phyloP scores from a whole-genome alignment of 202 grass and related monocot species.

The Musa balbisiana region DNA sequence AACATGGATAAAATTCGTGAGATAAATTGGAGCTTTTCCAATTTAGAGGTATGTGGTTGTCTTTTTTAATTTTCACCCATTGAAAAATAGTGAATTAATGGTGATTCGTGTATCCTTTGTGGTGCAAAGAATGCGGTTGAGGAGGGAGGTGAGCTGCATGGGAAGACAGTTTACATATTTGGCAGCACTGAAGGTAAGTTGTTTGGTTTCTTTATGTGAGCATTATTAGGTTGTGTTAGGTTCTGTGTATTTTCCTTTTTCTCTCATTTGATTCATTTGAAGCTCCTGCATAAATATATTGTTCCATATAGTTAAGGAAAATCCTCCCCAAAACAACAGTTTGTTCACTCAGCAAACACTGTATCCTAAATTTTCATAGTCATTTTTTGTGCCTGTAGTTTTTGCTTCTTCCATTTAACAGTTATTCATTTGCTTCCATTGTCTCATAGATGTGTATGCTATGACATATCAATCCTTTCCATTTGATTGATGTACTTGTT shows the following conservation, averaged over 20 bases:
- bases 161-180: slow-evolving; percentile 76
- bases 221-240: too few species aligned
- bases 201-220: neutral
- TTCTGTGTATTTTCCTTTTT: neutral
- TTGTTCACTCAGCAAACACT: too few species aligned
- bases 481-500: slow-evolving; percentile 23
- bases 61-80: neutral
- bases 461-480: neutral
- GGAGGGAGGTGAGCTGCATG: slow-evolving; percentile 62
- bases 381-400: neutral
- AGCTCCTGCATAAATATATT: too few species aligned
- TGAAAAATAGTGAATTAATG: neutral
- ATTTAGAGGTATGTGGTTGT: slow-evolving; percentile 56
- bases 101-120: neutral
- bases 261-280: neutral
- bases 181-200: slow-evolving; percentile 77
- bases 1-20: slow-evolving; percentile 81
- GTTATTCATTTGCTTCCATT: neutral
- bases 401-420: neutral
- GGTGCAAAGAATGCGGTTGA: slow-evolving; percentile 59
- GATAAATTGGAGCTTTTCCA: slow-evolving; percentile 83
- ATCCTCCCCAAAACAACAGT: too few species aligned
- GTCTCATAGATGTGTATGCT: neutral
- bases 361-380: neutral
- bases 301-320: too few species aligned